Evolutionary conservation across 2,329 filamentous ascomycete genomes (phyloP).

Genomic region (Alternaria consortialis): DNA sequence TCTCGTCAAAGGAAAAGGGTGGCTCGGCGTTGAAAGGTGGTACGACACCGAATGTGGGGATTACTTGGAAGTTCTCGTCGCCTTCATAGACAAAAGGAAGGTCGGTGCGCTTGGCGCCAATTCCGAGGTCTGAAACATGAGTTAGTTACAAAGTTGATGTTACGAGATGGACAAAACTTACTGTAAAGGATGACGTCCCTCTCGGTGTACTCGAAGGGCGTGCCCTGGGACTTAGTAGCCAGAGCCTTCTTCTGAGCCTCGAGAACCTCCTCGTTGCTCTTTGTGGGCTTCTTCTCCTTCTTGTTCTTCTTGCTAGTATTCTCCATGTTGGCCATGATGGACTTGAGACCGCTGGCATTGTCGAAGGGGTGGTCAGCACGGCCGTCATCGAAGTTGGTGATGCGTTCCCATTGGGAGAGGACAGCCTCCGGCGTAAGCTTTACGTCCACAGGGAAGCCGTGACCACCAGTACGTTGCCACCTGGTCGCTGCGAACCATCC

Average conservation of each 20-base stretch:
- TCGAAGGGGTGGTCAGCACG: constrained; percentile 87
- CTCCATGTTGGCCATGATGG: constrained; percentile 83
- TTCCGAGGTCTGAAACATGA: constrained; percentile 69
- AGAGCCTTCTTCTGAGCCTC: constrained; percentile 79
- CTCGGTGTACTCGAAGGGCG: constrained; percentile 84
- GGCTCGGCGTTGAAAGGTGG: constrained; percentile 87
- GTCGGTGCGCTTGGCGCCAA: constrained; percentile 91
- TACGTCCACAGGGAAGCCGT: constrained; percentile 89
- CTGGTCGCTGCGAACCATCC: constrained; percentile 92
- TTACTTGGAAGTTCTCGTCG: constrained; percentile 87
- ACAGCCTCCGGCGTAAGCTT: constrained; percentile 83
- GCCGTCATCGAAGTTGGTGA: constrained; percentile 86
- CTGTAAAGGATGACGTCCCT: constrained; percentile 92
- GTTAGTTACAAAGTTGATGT: constrained; percentile 27
- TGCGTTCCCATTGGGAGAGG: constrained; percentile 68
- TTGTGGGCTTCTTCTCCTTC: constrained; percentile 55
- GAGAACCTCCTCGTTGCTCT: constrained; percentile 72
- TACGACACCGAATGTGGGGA: constrained; percentile 95
- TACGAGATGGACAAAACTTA: constrained; percentile 29
- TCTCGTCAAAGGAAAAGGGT: constrained; percentile 80
- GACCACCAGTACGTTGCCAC: constrained; percentile 91
- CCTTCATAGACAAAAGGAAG: constrained; percentile 90
- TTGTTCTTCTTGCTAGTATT: constrained; percentile 68
- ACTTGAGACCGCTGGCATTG: constrained; percentile 77
- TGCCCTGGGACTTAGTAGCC: constrained; percentile 74